Evolutionary conservation across 495 filamentous ascomycete species (phyloP), one percentile per base, ranked within the genome.

Genomic region (Penicillium odoratum): DNA sequence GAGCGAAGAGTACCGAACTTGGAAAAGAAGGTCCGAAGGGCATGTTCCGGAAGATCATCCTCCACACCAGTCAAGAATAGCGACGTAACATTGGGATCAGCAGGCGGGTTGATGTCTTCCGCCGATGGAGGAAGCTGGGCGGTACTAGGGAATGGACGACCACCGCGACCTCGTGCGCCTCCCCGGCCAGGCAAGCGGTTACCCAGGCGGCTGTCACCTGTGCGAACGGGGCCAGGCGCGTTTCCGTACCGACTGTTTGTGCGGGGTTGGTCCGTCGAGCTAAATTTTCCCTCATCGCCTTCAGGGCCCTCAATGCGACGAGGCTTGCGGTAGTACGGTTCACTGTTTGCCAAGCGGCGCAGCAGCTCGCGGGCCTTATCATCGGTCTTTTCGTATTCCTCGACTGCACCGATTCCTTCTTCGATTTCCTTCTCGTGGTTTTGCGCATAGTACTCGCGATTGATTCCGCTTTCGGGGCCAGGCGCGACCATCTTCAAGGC

Each of bases 361-460:
- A 98, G 74, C 25, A 98, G 78, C 60, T 98, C 94, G 30, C 93
- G 78, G 4, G 92, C 94, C 71, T 97, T 97, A 72, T 97, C 92
- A 62, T 98, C 94, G 10, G 92, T 90, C 79, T 97, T 97, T 63
- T 98, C 93, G 67, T 97, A 97, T 63, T 90, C 91, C 65, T 89
- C 90, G 57, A 92, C 83, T 0, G 87, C 80, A 3, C 86, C 91
- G 42, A 90, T 76, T 0, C 94, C 95, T 63, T 97, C 93, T 65
- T 97, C 92, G 48, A 98, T 88, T 55, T 93, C 92, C 69, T 87
- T 88, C 78, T 98, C 95, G 72, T 98, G 90, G 61, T 96, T 91
- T 70, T 98, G 94, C 9, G 94, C 94, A 72, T 94, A 98, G 74
- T 92, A 98, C 77, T 98, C 91, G 62, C 94, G 82, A 74, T 98